Percentiles rank a stretch among this genome's conserved stretches.
Evolutionary conservation across 208 protist species (phyloP).

Genomic region (Wallacemonas sp.): DNA sequence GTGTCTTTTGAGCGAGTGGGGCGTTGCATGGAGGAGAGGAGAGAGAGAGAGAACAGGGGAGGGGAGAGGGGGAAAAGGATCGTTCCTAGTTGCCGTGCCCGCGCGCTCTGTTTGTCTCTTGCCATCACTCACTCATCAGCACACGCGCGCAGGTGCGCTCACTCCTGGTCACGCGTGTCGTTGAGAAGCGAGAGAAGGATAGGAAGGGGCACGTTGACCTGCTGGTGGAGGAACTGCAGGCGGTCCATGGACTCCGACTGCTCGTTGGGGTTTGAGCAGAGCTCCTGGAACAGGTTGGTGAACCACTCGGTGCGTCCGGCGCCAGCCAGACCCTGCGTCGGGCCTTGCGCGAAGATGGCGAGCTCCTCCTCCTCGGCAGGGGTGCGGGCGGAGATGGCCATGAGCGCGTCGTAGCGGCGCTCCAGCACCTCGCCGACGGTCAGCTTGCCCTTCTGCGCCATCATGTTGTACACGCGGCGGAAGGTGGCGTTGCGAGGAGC

Average conservation of each 20-base stretch:
- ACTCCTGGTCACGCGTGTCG: constrained; percentile 41
- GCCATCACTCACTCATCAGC: constrained; percentile 11
- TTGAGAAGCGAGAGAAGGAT: constrained; percentile 80
- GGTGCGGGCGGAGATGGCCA: constrained; percentile 35
- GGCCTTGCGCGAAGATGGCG: constrained; percentile 53
- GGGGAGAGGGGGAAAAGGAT: too few relatives aligned
- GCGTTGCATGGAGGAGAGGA: too few relatives aligned
- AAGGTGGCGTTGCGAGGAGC: constrained; percentile 72
- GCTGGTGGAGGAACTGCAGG: constrained; percentile 82
- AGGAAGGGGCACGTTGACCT: constrained; percentile 80
- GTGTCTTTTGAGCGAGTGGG: too few relatives aligned
- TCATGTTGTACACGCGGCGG: constrained; percentile 84
- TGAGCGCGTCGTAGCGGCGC: constrained; percentile 77
- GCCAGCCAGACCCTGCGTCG: constrained; percentile 41
- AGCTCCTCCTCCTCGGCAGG: constrained; percentile 62
- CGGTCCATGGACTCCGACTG: constrained; percentile 77
- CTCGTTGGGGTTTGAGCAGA: constrained; percentile 38
- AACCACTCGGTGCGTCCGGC: constrained; percentile 77
- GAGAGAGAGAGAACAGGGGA: too few relatives aligned
- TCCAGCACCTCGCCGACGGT: constrained; percentile 79
- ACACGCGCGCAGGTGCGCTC: neutral
- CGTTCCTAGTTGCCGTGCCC: too few relatives aligned
- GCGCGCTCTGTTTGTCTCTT: too few relatives aligned
- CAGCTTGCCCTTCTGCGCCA: constrained; percentile 71
- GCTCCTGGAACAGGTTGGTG: constrained; percentile 55